These are phyloP conservation scores for Botrytis hyacinthi DNA, from an alignment of 2,329 filamentous ascomycete species.

Conservation along the genomic window DNA sequence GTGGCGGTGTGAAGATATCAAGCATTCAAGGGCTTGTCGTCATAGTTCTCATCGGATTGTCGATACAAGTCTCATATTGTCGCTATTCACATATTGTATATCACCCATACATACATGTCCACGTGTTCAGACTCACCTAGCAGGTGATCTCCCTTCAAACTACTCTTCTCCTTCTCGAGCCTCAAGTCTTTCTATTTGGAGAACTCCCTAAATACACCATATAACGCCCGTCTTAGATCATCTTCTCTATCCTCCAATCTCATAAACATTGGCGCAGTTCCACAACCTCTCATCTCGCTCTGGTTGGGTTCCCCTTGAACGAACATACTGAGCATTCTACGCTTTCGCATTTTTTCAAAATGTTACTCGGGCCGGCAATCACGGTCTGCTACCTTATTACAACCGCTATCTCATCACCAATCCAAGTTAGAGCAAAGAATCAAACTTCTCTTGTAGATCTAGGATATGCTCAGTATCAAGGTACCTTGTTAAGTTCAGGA, in stretches of 20 bases:
- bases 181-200: background rate
- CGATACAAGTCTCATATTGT: background rate
- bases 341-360: background rate
- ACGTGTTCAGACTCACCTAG: background rate
- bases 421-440: background rate
- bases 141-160: background rate
- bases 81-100: background rate
- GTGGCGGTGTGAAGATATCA: too few relatives aligned
- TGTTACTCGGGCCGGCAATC: background rate
- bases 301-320: background rate
- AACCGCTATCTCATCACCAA: background rate
- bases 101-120: background rate
- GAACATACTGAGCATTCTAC: background rate
- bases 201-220: background rate
- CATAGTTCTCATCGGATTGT: background rate
- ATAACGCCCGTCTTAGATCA: background rate
- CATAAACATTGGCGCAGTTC: background rate
- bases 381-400: background rate
- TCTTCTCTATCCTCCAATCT: background rate
- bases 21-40: background rate
- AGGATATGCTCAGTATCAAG: conserved; percentile 63
- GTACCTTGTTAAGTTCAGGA: conserved; percentile 52
- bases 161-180: background rate
- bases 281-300: background rate
- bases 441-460: conserved; percentile 48